Evolutionary conservation across 73 alveolate species (phyloP).

Genomic region (Tetrahymena thermophila): DNA sequence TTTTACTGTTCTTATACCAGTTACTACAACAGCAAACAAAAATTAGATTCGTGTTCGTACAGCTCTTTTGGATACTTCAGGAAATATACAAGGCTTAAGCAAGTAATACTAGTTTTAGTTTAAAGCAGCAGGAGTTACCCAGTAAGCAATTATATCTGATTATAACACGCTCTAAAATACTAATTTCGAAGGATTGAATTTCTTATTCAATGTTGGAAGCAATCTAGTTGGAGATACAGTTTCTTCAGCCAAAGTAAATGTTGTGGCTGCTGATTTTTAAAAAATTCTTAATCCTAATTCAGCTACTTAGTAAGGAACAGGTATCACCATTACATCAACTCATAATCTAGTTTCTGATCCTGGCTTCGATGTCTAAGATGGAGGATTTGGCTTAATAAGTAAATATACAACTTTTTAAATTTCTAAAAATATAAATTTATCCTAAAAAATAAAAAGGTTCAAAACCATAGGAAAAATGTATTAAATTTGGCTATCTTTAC

Average conservation of each 20-base stretch:
- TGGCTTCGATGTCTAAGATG: background rate
- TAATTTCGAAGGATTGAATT: background rate
- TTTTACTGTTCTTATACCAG: background rate
- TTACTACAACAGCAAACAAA: background rate
- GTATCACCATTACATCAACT: background rate
- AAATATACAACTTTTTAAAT: background rate
- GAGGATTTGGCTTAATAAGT: background rate
- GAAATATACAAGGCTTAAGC: background rate
- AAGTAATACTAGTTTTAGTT: background rate
- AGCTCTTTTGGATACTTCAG: background rate
- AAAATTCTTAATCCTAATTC: background rate
- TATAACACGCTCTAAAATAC: background rate
- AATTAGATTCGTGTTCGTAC: background rate
- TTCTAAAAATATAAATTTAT: background rate
- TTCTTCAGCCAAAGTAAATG: background rate
- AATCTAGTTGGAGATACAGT: background rate
- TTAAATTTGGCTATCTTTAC: background rate
- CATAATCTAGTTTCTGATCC: background rate
- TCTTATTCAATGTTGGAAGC: background rate
- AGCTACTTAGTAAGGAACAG: background rate
- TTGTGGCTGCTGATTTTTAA: background rate
- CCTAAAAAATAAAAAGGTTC: background rate
- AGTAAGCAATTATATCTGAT: background rate
- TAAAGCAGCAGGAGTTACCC: background rate
- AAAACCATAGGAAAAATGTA: background rate